Evolutionary conservation across 2,329 filamentous ascomycete species (phyloP), one percentile per base, ranked within the genome.

Genomic region (Coniosporium tulheliwenetii): DNA sequence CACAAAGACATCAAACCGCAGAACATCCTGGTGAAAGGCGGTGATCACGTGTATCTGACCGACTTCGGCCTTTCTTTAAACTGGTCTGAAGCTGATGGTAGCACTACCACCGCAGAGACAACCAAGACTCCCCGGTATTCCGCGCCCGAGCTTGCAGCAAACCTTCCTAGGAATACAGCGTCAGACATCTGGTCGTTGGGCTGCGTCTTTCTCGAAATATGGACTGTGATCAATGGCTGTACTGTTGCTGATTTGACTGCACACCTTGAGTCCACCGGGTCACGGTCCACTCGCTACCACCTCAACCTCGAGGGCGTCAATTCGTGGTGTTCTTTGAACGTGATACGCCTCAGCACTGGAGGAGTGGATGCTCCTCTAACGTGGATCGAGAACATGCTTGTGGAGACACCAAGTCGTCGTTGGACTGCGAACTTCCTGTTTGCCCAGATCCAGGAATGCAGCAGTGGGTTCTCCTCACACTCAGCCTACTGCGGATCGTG

Each of bases 51-150:
- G 14, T 46, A 45, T 13, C 34, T 50, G 8, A 43, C 48, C 3
- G 49, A 51, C 41, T 55, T 55, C 39, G 49, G 48, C 2, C 45
- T 47, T 10, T 44, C 52, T 31, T 43, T 49, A 30, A 46, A 49
- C 36, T 54, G 48, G 48, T 35, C 42, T 30, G 31, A 50, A 16
- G 39, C 40, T 12, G 36, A 32, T 16, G 34, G 37, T 30, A 44
- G 43, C 16, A 50, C 48, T 10, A 47, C 47, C 5, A 39, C 36
- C 10, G 41, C 31, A n/a, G 42, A 42, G 37, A 30, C 32, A 30
- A 41, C 29, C 30, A 45, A 33, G 29, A 47, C 26, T 26, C 36
- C 31, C 12, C 32, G 30, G 14, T 47, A 42, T 26, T 31, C 15
- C 30, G 36, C 16, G 14, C 39, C 41, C n/a, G 45, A 47, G 37